These are phyloP conservation scores for Mycena chlorophos DNA, from an alignment of 768 basidiomycete species.

Conservation along the genomic window DNA sequence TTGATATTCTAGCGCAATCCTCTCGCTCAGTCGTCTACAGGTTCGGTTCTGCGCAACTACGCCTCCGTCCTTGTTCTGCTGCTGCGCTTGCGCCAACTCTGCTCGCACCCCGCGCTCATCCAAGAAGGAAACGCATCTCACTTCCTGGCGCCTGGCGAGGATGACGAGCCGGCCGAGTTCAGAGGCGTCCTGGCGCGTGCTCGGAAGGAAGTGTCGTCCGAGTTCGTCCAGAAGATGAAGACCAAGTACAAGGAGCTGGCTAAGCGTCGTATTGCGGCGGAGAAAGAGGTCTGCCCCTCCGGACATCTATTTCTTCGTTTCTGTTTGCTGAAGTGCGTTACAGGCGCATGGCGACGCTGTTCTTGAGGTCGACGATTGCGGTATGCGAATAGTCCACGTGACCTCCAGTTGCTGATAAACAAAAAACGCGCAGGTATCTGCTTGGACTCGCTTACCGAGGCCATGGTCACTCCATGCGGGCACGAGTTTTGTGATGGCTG, in stretches of 20 bases:
- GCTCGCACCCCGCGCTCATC: conserved; percentile 67
- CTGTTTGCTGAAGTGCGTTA: background rate
- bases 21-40: no score
- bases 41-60: conserved; percentile 21
- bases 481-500: conserved; percentile 68
- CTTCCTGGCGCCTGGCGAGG: conserved; percentile 43
- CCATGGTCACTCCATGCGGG: conserved; percentile 57
- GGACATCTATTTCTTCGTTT: background rate
- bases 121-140: conserved; percentile 54
- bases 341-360: conserved; percentile 55
- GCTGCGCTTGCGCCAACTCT: conserved; percentile 63
- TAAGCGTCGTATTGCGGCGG: conserved; percentile 48
- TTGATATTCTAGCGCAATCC: no score
- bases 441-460: conserved; percentile 54
- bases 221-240: conserved; percentile 55
- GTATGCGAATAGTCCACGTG: no score
- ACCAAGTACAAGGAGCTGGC: conserved; percentile 43
- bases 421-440: no score
- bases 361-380: conserved; percentile 59
- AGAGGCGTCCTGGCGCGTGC: conserved; percentile 50
- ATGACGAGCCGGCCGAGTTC: conserved; percentile 35
- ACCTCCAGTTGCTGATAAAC: no score
- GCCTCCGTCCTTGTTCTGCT: conserved; percentile 52
- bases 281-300: conserved; percentile 48
- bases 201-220: conserved; percentile 39